Percentiles rank a stretch among this genome's conserved stretches.
phyloP scores from a whole-genome alignment of 495 filamentous ascomycete genomes.

The Choiromyces venosus region DNA sequence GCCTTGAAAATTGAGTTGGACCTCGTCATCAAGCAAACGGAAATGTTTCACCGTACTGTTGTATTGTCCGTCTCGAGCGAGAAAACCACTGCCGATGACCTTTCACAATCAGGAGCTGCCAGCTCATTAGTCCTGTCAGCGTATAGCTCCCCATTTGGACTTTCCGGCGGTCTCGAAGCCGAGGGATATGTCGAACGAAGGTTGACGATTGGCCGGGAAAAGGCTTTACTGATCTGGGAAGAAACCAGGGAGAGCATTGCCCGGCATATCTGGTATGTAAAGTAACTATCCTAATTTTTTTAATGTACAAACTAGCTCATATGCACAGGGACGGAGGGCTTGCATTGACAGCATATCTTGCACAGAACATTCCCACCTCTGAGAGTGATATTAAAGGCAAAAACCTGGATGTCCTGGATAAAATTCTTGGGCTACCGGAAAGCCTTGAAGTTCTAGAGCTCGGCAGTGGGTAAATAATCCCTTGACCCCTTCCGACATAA shows the following conservation, averaged over 20 bases:
- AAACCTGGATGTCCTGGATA: slow-evolving; percentile 24
- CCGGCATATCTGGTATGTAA: slow-evolving; percentile 77
- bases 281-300: neutral
- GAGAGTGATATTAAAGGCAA: neutral
- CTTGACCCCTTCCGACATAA: neutral
- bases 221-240: slow-evolving; percentile 60
- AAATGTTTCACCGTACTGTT: neutral
- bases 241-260: slow-evolving; percentile 95
- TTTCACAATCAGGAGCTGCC: slow-evolving; percentile 7
- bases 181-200: slow-evolving; percentile 54
- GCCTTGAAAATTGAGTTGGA: slow-evolving; percentile 45
- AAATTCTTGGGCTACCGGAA: slow-evolving; percentile 33
- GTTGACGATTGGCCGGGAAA: slow-evolving; percentile 42
- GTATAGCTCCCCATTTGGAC: slow-evolving; percentile 52
- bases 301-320: neutral
- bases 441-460: slow-evolving; percentile 64
- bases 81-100: slow-evolving; percentile 17
- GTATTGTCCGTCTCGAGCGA: slow-evolving; percentile 14
- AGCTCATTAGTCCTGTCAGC: slow-evolving; percentile 50
- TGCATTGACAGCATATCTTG: slow-evolving; percentile 50
- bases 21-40: neutral
- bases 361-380: slow-evolving; percentile 16
- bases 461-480: slow-evolving; percentile 56
- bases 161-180: slow-evolving; percentile 43
- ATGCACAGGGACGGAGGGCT: slow-evolving; percentile 62